Evolutionary conservation across 2,329 filamentous ascomycete species (phyloP), one percentile per base, ranked within the genome.

Genomic region (Didymella sp.): DNA sequence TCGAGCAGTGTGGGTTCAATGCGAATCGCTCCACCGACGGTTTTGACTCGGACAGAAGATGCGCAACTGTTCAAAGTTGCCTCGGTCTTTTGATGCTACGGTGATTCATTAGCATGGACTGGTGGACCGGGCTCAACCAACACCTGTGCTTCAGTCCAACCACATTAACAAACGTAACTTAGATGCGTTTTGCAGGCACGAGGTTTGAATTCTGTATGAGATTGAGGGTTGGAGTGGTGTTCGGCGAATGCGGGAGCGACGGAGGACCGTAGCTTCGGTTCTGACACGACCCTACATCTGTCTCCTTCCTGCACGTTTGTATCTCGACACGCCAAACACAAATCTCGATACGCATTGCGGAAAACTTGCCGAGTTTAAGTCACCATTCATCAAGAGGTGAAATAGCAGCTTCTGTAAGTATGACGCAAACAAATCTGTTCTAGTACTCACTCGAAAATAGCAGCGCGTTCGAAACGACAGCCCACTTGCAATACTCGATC

Each of bases 401-500:
- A 35, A 31, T 5, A 15, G 11, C 41, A 9, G 8, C 30, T 2
- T 2, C 15, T 22, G 53, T 51, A 56, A 51, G 47, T 22, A 45
- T 51, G 47, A 51, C 53, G 53, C 42, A 51, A 43, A 27, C 21
- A 13, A 28, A 38, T 28, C 35, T n/a, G 49, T 31, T 12, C 33
- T 42, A 46, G 25, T 4, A 25, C 38, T 25, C 21, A 11, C n/a
- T 17, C 46, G 24, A 19, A 28, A 37, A 30, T 47, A 33, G 46
- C 22, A 51, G 25, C 27, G 12, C 19, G 19, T 24, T 56, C 47
- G 54, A 51, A 42, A 38, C 42, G 42, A 56, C 42, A 33, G 30
- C 19, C 28, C 27, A 35, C 40, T 25, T 33, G 46, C 19, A 22
- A 28, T 9, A 15, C 33, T 42, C 30, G 35, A 37, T 17, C 17